These are phyloP conservation scores for Pseudocercospora fuligena DNA, from an alignment of 2,329 filamentous ascomycete species.

Conservation along the genomic window DNA sequence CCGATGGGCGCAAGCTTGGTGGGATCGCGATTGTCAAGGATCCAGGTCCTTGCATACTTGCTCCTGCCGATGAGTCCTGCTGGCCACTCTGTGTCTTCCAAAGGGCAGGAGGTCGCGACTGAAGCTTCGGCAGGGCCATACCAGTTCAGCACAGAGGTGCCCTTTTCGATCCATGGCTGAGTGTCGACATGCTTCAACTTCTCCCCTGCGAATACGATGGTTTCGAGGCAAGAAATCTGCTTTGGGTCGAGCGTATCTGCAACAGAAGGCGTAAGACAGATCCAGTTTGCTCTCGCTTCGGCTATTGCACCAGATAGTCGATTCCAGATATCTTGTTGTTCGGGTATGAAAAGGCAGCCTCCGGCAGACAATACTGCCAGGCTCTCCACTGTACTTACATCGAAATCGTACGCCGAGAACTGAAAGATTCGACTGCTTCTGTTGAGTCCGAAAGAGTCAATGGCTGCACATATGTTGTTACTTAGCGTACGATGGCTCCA, in stretches of 20 bases:
- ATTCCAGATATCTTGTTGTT: slow-evolving; percentile 51
- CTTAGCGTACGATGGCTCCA: slow-evolving; percentile 11
- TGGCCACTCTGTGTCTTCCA: background rate
- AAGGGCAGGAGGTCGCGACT: slow-evolving; percentile 3
- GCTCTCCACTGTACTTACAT: slow-evolving; percentile 19
- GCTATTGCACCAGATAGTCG: slow-evolving; percentile 53
- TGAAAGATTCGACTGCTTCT: slow-evolving; percentile 23
- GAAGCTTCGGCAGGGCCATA: slow-evolving; percentile 51
- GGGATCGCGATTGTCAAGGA: slow-evolving; percentile 37
- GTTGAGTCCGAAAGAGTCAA: background rate
- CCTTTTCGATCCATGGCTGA: slow-evolving; percentile 3
- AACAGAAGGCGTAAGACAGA: slow-evolving; percentile 62
- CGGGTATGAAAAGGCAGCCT: slow-evolving; percentile 25
- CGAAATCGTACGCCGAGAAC: slow-evolving; percentile 30
- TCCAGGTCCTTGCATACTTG: slow-evolving; percentile 35
- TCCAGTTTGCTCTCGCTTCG: slow-evolving; percentile 40
- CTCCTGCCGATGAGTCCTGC: slow-evolving; percentile 23
- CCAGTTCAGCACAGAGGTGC: slow-evolving; percentile 42
- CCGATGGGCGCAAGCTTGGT: slow-evolving; percentile 47
- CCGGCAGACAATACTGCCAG: slow-evolving; percentile 21
- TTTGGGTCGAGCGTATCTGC: slow-evolving; percentile 52
- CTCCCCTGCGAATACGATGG: slow-evolving; percentile 19
- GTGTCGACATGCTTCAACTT: background rate
- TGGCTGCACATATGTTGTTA: slow-evolving; percentile 1
- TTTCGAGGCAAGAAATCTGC: slow-evolving; percentile 42